Evolutionary conservation across 305 asterid genomes (phyloP), one percentile per base, ranked within the genome.

Genomic region (Rubia peregrina): DNA sequence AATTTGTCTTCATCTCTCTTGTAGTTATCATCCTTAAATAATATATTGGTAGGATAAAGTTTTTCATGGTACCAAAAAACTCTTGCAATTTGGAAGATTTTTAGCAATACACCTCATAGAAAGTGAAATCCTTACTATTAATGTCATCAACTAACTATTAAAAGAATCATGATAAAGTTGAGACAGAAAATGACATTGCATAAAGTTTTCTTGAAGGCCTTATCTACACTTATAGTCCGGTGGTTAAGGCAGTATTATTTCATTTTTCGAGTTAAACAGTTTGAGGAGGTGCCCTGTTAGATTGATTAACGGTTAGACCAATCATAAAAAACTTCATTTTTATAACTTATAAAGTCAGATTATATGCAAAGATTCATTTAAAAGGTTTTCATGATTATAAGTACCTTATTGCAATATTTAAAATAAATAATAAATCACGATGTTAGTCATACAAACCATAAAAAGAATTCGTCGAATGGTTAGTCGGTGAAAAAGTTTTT

Each of bases 1-100:
- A 17, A 9, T 14, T 24, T 42, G 46, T 64, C 24, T 14, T 40
- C 36, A 57, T 73, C 36, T 46, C 22, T 53, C 30, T 44, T 59
- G 38, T 19, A 51, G 53, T 44, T 19, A 46, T 59, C 51, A 57
- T 59, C 69, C 61, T 59, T 40, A 68, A 60, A 46, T 46, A 42
- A 16, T 5, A 5, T 24, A 61, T 1, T 49, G 57, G 43, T 40
- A 7, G 60, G 66, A 38, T 21, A 40, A 40, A 59, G 66, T 41
- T 43, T 41, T 43, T 42, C 0, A 21, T 42, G 19, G n/a, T 24
- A 22, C 59, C 17, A 42, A 48, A 51, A 61, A 61, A 7, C 24
- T 33, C 42, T 33, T 11, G 38, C 63, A 55, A 17, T 38, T 5
- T n/a, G 56, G 24, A 71, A 21, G 53, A 24, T 43, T 24, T 44